Evolutionary conservation across 148 eudicot species (phyloP).

Genomic region (Arbutus unedo): DNA sequence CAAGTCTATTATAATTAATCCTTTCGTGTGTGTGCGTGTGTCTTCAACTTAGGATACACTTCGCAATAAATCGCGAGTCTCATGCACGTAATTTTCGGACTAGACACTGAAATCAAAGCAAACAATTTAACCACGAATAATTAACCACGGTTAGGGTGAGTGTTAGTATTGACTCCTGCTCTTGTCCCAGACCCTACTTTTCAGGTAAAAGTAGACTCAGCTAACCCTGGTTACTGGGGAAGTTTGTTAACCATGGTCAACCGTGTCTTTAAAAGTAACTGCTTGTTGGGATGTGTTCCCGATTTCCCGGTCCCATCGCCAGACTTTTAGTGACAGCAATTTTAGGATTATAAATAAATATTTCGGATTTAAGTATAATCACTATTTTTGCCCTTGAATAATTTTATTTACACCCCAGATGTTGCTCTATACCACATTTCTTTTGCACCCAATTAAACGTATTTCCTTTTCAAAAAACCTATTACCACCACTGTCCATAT

Average conservation of each 20-base stretch:
- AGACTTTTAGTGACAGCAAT: slow-evolving; percentile 9
- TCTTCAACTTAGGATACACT: no score
- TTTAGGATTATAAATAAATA: not conserved
- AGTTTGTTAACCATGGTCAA: not conserved
- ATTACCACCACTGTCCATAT: no score
- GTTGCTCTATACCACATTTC: no score
- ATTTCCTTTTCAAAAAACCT: no score
- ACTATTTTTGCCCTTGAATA: no score
- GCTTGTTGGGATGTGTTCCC: slow-evolving; percentile 13
- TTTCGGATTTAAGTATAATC: no score
- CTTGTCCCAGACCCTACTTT: not conserved
- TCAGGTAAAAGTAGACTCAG: not conserved
- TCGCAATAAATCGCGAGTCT: not conserved
- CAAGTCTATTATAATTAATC: not conserved
- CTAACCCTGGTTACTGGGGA: not conserved
- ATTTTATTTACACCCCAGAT: no score
- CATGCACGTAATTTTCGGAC: not conserved
- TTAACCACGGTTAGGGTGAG: slow-evolving; percentile 1
- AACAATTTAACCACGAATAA: not conserved
- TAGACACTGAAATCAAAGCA: slow-evolving; percentile 8
- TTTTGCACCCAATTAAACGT: no score
- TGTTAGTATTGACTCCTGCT: not conserved
- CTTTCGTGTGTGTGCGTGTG: not conserved
- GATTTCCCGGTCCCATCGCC: not conserved
- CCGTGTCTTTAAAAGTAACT: not conserved